These are phyloP conservation scores for Xylaria arbuscula DNA, from an alignment of 2,329 filamentous ascomycete species.

Conservation along the genomic window DNA sequence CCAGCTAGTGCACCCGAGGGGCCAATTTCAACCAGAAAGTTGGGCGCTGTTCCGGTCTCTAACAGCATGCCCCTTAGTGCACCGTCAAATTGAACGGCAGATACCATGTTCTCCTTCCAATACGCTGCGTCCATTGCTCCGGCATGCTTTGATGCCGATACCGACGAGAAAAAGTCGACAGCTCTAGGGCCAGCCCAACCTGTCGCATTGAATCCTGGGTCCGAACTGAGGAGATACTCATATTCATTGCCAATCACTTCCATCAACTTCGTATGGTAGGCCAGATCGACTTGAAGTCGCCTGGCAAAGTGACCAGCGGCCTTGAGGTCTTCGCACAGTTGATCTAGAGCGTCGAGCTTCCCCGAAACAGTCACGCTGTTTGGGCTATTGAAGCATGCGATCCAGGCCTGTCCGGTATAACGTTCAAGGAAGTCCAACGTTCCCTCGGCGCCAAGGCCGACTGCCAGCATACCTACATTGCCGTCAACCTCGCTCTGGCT, in stretches of 20 bases:
- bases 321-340: not conserved
- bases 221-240: constrained; percentile 16
- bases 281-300: constrained; percentile 41
- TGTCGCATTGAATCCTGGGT: not conserved
- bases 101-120: constrained; percentile 49
- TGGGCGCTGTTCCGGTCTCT: not conserved
- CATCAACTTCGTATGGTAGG: constrained; percentile 42
- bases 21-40: constrained; percentile 45
- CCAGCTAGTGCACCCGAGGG: constrained; percentile 41
- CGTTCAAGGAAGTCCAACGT: constrained; percentile 7
- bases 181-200: not conserved
- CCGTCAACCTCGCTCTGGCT: not conserved
- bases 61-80: constrained; percentile 17
- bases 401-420: constrained; percentile 14
- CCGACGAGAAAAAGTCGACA: constrained; percentile 33
- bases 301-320: constrained; percentile 42
- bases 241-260: constrained; percentile 29
- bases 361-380: constrained; percentile 46
- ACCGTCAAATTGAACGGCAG: constrained; percentile 42
- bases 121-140: constrained; percentile 34
- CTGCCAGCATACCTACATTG: constrained; percentile 39
- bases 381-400: constrained; percentile 49
- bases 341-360: constrained; percentile 1
- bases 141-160: constrained; percentile 1
- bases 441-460: constrained; percentile 32